A percentile compares a stretch with the other conserved stretches of the same genome.
Evolutionary conservation across 2,329 filamentous ascomycete genomes (phyloP).

Genomic region (Fulvia fulva): DNA sequence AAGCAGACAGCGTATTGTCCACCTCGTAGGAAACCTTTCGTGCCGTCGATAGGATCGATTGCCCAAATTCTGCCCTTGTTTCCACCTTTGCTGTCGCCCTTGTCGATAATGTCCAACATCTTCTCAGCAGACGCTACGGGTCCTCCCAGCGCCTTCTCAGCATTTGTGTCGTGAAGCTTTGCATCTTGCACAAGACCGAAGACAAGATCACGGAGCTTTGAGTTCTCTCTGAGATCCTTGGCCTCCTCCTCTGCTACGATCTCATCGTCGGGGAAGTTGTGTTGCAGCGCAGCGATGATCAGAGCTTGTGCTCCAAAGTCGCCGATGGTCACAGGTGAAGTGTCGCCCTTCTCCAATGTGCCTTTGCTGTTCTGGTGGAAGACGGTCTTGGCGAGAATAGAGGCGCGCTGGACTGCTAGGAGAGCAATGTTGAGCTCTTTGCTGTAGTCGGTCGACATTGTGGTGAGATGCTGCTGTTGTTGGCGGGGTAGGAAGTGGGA

Average conservation of each 20-base stretch:
- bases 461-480: slow-evolving; percentile 25
- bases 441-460: slow-evolving; percentile 56
- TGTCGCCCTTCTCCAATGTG: slow-evolving; percentile 90
- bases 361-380: slow-evolving; percentile 90
- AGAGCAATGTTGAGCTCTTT: slow-evolving; percentile 79
- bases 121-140: slow-evolving; percentile 61
- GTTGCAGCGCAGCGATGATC: slow-evolving; percentile 84
- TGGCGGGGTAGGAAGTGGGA: slow-evolving; percentile 25
- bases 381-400: slow-evolving; percentile 70
- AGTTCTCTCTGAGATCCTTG: slow-evolving; percentile 68
- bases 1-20: slow-evolving; percentile 97
- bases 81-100: slow-evolving; percentile 66
- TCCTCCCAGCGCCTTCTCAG: slow-evolving; percentile 67
- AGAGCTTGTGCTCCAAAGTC: slow-evolving; percentile 97
- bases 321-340: slow-evolving; percentile 93
- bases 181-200: slow-evolving; percentile 78
- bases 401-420: slow-evolving; percentile 81
- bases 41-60: slow-evolving; percentile 95
- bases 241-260: slow-evolving; percentile 96
- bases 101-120: slow-evolving; percentile 58
- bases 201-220: slow-evolving; percentile 66
- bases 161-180: slow-evolving; percentile 61
- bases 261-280: slow-evolving; percentile 85
- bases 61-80: slow-evolving; percentile 82
- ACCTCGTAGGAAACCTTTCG: slow-evolving; percentile 92